Base-by-base conservation (phyloP, 257 asterid genomes). In the Thymus mandschuricus region DNA sequence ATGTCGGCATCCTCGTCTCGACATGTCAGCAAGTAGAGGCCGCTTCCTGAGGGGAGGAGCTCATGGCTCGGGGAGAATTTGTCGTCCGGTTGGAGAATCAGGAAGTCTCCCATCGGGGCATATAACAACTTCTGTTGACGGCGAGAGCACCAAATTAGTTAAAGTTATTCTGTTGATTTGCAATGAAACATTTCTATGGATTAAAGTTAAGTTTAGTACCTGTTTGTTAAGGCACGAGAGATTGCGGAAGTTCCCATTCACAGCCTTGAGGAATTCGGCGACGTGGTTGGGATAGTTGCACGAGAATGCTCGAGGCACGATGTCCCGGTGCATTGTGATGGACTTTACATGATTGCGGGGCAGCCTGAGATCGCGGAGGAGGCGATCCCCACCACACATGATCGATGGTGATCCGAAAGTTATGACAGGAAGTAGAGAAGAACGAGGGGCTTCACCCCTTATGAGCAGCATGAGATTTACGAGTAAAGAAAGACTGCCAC, bases 261-360 rank as follows among this genome's bases (percentile, higher is more conserved):
- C 87, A 27, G 98, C 98, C 79, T 92, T 95, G 10, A 95, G 96
- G 71, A 92, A 82, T 60, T 90, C 89, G 33, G 96, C 96, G 8
- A 95, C 89, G n/a, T 95, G 98, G 77, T 59, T 82, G 28, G 99
- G 99, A 44, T 95, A 92, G 68, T 78, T 77, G 86, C 99, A 95
- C 56, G 98, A 95, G 85, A 92, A 95, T 56, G 97, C 99, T 29
- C 99, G 85, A 10, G 98, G 98, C 2, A 92, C 98, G 48, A 95
- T 95, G 82, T 95, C 99, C 29, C 99, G 84, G 48, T 95, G 99
- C 97, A 95, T 82, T 15, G 91, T 71, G 69, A 95, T 85, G 8
- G 96, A 88, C 57, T 78, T 89, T 66, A 95, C 71, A 71, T 92
- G 98, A 73, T 87, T 80, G 2, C 75, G 83, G 41, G 96, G 98